phyloP scores from a whole-genome alignment of 768 basidiomycete genomes.

The Leucocoprinus leucothites region DNA sequence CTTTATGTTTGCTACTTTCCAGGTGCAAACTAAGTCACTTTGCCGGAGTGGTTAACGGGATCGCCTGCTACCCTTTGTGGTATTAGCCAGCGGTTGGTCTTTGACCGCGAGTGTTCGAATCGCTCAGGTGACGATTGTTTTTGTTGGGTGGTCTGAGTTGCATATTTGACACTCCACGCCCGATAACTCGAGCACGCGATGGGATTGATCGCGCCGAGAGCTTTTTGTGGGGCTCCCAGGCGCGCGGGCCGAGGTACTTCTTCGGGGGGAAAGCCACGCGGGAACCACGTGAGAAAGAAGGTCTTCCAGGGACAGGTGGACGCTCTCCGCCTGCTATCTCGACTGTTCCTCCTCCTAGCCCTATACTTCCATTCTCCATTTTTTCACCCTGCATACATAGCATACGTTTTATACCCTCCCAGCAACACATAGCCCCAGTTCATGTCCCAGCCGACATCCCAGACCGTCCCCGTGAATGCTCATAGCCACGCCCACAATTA shows the following conservation, averaged over 20 bases:
- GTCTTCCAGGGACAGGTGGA: background rate
- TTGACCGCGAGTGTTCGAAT: conserved; percentile 33
- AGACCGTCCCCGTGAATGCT: conserved; percentile 1
- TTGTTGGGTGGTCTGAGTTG: conserved; percentile 1
- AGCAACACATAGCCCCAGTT: background rate
- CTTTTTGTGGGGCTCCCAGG: background rate
- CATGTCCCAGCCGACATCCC: conserved; percentile 3
- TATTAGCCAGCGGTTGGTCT: conserved; percentile 21
- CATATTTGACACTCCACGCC: no score
- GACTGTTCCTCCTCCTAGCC: conserved; percentile 18
- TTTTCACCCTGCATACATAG: conserved; percentile 4
- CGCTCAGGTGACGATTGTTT: conserved; percentile 29
- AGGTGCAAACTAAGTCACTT: conserved; percentile 68
- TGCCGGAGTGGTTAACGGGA: conserved; percentile 94
- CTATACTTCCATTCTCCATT: conserved; percentile 13
- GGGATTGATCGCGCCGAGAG: background rate
- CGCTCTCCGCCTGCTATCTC: background rate
- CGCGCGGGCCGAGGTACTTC: background rate
- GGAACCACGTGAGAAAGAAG: conserved; percentile 40
- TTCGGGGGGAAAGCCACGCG: conserved; percentile 34
- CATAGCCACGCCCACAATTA: conserved; percentile 5
- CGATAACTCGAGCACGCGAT: no score
- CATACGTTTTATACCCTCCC: no score
- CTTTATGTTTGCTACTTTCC: no score
- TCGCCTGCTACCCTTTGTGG: conserved; percentile 14